Conservation (phyloP, 2,329 filamentous ascomycete genomes). For the Venturia asperata region DNA sequence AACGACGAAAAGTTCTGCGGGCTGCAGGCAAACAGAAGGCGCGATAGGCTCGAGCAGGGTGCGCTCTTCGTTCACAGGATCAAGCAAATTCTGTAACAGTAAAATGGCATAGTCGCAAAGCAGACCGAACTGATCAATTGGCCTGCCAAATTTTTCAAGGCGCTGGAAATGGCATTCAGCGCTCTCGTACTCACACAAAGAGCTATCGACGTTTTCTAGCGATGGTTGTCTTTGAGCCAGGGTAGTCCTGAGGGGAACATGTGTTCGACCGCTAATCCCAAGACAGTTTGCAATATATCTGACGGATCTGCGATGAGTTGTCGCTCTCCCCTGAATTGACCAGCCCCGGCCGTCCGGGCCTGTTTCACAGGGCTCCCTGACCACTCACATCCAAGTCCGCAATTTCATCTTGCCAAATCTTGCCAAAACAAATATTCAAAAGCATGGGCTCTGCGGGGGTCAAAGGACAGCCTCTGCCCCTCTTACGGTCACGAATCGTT, state of each 20-base stretch:
- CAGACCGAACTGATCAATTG: neutral
- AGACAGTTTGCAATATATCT: constrained; percentile 9
- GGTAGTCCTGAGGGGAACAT: neutral
- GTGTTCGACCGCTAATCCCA: constrained; percentile 4
- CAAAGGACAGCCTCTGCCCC: neutral
- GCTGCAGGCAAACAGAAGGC: constrained; percentile 44
- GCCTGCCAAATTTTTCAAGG: neutral
- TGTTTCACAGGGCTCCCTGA: neutral
- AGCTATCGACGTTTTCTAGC: neutral
- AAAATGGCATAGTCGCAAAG: neutral
- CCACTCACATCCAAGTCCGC: constrained; percentile 2
- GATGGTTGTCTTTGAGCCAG: neutral
- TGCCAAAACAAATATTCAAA: neutral
- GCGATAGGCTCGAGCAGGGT: neutral
- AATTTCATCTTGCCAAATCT: neutral
- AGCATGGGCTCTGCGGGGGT: constrained; percentile 1
- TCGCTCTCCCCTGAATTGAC: neutral
- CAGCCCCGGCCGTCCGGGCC: neutral
- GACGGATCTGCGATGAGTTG: neutral
- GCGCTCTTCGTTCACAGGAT: neutral
- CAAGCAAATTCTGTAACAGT: neutral
- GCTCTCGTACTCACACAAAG: neutral
- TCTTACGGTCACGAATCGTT: neutral
- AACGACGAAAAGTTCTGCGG: constrained; percentile 72
- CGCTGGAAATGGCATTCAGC: neutral